phyloP scores from a whole-genome alignment of 306 rosid species.

The Ochetophila trinervis region DNA sequence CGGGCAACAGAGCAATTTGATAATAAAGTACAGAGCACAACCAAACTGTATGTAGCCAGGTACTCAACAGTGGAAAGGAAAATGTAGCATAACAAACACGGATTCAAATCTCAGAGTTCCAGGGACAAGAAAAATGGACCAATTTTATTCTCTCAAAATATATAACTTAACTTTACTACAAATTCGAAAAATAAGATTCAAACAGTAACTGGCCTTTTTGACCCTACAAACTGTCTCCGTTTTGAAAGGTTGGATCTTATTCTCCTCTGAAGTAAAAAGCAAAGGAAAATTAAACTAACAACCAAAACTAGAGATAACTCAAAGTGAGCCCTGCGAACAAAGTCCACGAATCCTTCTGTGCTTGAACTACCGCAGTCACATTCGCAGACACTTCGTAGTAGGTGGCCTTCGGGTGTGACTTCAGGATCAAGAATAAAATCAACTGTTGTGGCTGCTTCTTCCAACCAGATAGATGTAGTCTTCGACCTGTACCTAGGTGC shows the following conservation, averaged over 20 bases:
- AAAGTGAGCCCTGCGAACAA: conserved; percentile 47
- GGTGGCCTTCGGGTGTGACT: conserved; percentile 32
- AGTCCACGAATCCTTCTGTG: conserved; percentile 33
- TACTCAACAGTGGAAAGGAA: too few species aligned
- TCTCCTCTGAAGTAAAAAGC: conserved; percentile 55
- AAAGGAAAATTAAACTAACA: conserved; percentile 51
- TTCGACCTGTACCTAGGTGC: conserved; percentile 75
- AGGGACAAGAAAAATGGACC: background rate
- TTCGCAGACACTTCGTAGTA: conserved; percentile 42
- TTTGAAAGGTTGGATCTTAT: conserved; percentile 36
- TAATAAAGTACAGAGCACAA: too few species aligned
- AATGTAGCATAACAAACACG: background rate
- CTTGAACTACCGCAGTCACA: conserved; percentile 46
- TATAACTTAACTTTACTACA: conserved; percentile 31
- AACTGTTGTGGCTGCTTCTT: conserved; percentile 54
- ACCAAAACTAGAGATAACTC: conserved; percentile 50
- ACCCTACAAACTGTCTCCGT: conserved; percentile 41
- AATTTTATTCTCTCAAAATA: conserved; percentile 10
- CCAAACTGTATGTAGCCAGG: too few species aligned
- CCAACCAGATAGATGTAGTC: conserved; percentile 70
- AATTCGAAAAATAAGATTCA: conserved; percentile 18
- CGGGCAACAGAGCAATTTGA: too few species aligned
- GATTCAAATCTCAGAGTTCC: background rate
- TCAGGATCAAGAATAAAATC: conserved; percentile 88
- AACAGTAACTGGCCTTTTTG: conserved; percentile 43